phyloP scores from a whole-genome alignment of 2,329 filamentous ascomycete genomes.

The Chaetomiaceae sp. region DNA sequence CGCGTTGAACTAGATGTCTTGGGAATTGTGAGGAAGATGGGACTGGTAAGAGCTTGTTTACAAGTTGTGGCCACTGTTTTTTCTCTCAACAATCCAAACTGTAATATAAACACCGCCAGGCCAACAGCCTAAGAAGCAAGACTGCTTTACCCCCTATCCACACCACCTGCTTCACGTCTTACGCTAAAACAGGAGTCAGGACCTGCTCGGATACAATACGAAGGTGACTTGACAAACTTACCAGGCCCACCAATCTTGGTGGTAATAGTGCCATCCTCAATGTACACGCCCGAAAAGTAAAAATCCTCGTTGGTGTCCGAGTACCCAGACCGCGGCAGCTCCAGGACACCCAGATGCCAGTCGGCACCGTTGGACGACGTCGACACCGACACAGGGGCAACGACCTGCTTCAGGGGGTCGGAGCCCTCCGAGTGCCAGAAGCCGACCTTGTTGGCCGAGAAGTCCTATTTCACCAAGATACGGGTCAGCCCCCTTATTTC shows the following conservation, averaged over 20 bases:
- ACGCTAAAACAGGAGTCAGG: too few relatives aligned
- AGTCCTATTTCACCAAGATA: slow-evolving; percentile 38
- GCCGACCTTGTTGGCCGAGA: slow-evolving; percentile 55
- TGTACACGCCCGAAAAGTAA: slow-evolving; percentile 68
- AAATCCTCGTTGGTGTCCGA: slow-evolving; percentile 58
- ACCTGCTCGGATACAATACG: too few relatives aligned
- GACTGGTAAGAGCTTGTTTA: background rate
- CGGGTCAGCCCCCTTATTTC: background rate
- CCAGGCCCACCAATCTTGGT: slow-evolving; percentile 27
- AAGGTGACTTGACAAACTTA: background rate
- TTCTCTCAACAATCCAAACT: too few relatives aligned
- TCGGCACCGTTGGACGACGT: slow-evolving; percentile 65
- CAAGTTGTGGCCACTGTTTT: too few relatives aligned
- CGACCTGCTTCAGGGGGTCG: slow-evolving; percentile 52
- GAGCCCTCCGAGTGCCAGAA: slow-evolving; percentile 67
- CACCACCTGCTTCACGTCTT: too few relatives aligned
- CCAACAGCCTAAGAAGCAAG: too few relatives aligned
- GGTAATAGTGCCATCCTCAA: slow-evolving; percentile 51
- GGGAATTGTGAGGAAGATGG: background rate
- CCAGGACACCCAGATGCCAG: slow-evolving; percentile 68
- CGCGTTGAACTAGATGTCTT: background rate
- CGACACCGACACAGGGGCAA: slow-evolving; percentile 54
- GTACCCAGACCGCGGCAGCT: slow-evolving; percentile 55
- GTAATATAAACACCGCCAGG: too few relatives aligned
- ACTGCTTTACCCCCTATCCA: too few relatives aligned